Evolutionary conservation across 306 rosid species (phyloP).

Genomic region (Clitoria ternatea): DNA sequence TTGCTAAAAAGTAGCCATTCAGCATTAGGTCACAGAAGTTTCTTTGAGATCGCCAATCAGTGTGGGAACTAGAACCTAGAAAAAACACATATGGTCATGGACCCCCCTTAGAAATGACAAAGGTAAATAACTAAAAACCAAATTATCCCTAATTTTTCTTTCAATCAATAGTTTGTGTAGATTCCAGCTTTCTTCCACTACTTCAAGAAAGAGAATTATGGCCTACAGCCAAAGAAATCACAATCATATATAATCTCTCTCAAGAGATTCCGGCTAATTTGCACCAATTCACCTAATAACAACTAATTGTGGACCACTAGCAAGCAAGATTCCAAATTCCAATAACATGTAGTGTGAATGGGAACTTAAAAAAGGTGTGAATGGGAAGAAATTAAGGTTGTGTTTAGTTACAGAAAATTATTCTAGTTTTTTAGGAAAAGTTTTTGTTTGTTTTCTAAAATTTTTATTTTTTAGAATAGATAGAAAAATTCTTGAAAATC

Average conservation of each 20-base stretch:
- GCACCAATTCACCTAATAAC: background rate
- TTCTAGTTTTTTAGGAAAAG: too few relatives aligned
- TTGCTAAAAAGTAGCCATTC: slow-evolving; percentile 1
- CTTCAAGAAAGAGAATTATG: background rate
- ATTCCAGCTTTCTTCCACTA: slow-evolving; percentile 45
- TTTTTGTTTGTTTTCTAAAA: too few relatives aligned
- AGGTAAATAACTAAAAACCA: background rate
- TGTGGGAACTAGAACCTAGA: slow-evolving; percentile 4
- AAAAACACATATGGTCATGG: slow-evolving; percentile 9
- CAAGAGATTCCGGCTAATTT: slow-evolving; percentile 16
- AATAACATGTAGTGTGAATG: slow-evolving; percentile 26
- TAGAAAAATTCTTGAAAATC: too few relatives aligned
- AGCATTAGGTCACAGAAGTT: background rate
- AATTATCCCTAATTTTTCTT: background rate
- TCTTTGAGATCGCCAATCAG: background rate
- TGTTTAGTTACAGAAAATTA: too few relatives aligned
- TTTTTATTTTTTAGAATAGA: too few relatives aligned
- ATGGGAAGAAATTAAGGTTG: too few relatives aligned
- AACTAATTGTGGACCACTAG: slow-evolving; percentile 25
- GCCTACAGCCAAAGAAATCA: slow-evolving; percentile 24
- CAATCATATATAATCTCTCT: background rate
- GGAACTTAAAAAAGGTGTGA: too few relatives aligned
- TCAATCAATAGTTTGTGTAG: background rate
- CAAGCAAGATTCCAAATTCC: slow-evolving; percentile 14
- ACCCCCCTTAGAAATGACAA: slow-evolving; percentile 11